Percentiles rank a stretch among this genome's conserved stretches.
These are phyloP conservation scores for Fusarium succisae DNA, from an alignment of 2,329 filamentous ascomycete species.

Conservation along the genomic window DNA sequence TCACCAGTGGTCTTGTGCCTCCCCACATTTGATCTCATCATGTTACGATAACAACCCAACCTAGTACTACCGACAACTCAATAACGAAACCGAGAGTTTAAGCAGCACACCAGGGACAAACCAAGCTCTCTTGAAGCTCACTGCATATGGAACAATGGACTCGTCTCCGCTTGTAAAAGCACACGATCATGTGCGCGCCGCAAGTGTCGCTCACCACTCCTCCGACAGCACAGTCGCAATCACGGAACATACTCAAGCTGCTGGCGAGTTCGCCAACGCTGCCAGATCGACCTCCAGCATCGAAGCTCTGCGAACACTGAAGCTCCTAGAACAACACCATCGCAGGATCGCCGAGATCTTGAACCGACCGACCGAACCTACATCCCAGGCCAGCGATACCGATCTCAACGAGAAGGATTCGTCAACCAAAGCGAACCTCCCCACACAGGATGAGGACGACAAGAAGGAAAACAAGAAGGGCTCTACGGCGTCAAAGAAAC, in stretches of 20 bases:
- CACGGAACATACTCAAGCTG: slow-evolving; percentile 87
- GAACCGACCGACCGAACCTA: slow-evolving; percentile 67
- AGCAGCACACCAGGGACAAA: not conserved
- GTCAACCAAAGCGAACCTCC: slow-evolving; percentile 37
- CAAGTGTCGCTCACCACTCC: slow-evolving; percentile 78
- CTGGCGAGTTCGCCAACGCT: slow-evolving; percentile 86
- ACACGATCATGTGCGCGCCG: slow-evolving; percentile 88
- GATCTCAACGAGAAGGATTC: slow-evolving; percentile 44
- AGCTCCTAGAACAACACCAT: slow-evolving; percentile 88
- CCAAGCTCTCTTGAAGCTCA: not conserved
- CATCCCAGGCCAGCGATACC: slow-evolving; percentile 45
- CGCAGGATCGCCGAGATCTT: slow-evolving; percentile 83
- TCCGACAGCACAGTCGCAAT: slow-evolving; percentile 82
- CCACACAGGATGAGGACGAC: slow-evolving; percentile 31
- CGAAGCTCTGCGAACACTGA: slow-evolving; percentile 84
- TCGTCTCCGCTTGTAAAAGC: slow-evolving; percentile 65
- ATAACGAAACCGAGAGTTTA: not conserved
- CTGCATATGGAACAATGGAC: slow-evolving; percentile 47
- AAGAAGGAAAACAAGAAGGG: slow-evolving; percentile 34
- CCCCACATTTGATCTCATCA: slow-evolving; percentile 37
- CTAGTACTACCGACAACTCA: not conserved
- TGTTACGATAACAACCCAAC: slow-evolving; percentile 13
- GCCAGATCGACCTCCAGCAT: slow-evolving; percentile 73
- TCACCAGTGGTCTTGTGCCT: slow-evolving; percentile 18
- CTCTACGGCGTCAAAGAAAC: slow-evolving; percentile 42